These are phyloP conservation scores for Cucurbita maxima DNA, from an alignment of 306 rosid species.

Conservation along the genomic window DNA sequence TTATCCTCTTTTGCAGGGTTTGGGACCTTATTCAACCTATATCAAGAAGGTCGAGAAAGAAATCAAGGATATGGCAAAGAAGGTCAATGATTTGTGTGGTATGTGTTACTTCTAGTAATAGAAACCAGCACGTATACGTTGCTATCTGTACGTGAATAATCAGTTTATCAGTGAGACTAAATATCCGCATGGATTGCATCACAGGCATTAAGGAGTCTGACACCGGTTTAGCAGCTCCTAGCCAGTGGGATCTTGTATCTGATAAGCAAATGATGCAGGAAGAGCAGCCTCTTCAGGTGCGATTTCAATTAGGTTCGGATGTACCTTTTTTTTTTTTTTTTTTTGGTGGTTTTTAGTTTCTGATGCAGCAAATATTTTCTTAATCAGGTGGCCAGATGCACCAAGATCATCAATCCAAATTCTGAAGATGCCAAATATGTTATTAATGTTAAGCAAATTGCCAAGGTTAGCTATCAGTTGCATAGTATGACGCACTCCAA, in stretches of 20 bases:
- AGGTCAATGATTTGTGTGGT: slow-evolving; percentile 91
- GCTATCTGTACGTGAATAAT: neutral
- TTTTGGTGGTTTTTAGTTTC: neutral
- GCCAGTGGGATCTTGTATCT: slow-evolving; percentile 99
- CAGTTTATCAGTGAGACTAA: neutral
- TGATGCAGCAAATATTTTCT: slow-evolving; percentile 12
- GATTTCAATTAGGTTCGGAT: neutral
- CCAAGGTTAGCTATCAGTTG: slow-evolving; percentile 40
- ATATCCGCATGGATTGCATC: slow-evolving; percentile 1
- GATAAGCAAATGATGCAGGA: slow-evolving; percentile 99
- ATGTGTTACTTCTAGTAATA: neutral
- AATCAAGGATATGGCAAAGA: slow-evolving; percentile 92
- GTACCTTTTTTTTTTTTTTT: neutral
- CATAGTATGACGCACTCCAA: neutral
- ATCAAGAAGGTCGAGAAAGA: slow-evolving; percentile 85
- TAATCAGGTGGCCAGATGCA: slow-evolving; percentile 88
- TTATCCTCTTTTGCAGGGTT: slow-evolving; percentile 43
- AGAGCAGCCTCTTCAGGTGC: slow-evolving; percentile 98
- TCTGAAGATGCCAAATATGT: slow-evolving; percentile 96
- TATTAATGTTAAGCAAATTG: slow-evolving; percentile 93
- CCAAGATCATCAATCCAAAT: slow-evolving; percentile 92
- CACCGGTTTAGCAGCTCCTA: slow-evolving; percentile 98
- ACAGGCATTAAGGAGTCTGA: slow-evolving; percentile 96
- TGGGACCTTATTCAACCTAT: slow-evolving; percentile 79
- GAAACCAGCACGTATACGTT: neutral